Conservation (phyloP, 306 rosid genomes). For the Cercis canadensis region DNA sequence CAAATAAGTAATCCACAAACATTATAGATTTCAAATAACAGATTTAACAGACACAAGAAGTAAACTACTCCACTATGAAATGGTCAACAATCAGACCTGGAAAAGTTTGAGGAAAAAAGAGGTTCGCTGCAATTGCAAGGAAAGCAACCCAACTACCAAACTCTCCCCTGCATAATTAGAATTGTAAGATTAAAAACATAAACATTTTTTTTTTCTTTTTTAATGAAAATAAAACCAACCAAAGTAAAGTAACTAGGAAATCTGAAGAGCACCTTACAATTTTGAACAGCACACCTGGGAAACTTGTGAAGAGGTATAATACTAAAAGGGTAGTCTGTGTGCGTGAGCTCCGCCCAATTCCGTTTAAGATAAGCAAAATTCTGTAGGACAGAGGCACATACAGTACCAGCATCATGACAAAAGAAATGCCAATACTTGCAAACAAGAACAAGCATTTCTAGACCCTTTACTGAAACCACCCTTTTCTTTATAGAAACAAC, state of each 20-base stretch:
- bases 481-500: too few relatives aligned
- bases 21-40: neutral
- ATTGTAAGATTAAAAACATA: neutral
- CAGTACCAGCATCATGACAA: neutral
- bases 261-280: slow-evolving; percentile 44
- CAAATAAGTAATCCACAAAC: slow-evolving; percentile 7
- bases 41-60: neutral
- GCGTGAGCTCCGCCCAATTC: slow-evolving; percentile 45
- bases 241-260: neutral
- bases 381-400: slow-evolving; percentile 16
- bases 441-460: neutral
- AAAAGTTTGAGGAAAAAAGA: slow-evolving; percentile 41
- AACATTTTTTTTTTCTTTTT: neutral
- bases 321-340: slow-evolving; percentile 45
- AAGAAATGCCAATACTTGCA: too few relatives aligned
- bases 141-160: slow-evolving; percentile 58
- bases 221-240: neutral
- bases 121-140: slow-evolving; percentile 46
- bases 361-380: slow-evolving; percentile 50
- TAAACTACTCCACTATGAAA: neutral
- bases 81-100: slow-evolving; percentile 42
- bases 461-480: neutral
- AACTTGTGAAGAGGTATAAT: slow-evolving; percentile 44
- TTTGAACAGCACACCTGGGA: slow-evolving; percentile 48
- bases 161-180: slow-evolving; percentile 47